Evolutionary conservation across 495 filamentous ascomycete species (phyloP).

Genomic region (Neurospora tetrasperma): DNA sequence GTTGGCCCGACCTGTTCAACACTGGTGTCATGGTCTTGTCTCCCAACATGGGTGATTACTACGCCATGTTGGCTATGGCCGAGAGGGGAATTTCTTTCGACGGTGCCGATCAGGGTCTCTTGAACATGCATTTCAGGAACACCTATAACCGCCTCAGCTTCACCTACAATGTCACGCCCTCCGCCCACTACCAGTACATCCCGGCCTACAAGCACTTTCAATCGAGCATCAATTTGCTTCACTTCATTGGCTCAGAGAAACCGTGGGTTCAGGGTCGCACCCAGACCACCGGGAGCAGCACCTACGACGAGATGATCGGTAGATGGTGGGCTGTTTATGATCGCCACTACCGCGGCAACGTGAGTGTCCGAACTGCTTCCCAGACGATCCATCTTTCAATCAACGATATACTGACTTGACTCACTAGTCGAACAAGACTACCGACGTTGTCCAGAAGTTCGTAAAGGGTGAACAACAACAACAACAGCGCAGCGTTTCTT

Average conservation of each 20-base stretch:
- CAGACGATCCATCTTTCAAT: neutral
- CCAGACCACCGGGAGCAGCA: constrained; percentile 41
- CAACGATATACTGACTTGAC: constrained; percentile 8
- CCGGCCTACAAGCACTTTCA: constrained; percentile 92
- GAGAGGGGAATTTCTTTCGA: constrained; percentile 87
- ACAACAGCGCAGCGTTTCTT: constrained; percentile 17
- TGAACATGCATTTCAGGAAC: constrained; percentile 87
- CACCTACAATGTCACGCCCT: constrained; percentile 92
- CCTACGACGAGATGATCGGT: constrained; percentile 69
- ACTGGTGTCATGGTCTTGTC: constrained; percentile 86
- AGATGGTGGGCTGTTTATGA: constrained; percentile 93
- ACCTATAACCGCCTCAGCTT: constrained; percentile 83
- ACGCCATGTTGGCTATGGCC: constrained; percentile 72
- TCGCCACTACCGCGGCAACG: constrained; percentile 57
- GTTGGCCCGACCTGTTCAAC: constrained; percentile 98
- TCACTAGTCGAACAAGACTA: constrained; percentile 2
- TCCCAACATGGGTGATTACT: constrained; percentile 81
- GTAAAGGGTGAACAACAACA: constrained; percentile 42
- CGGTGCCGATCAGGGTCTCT: constrained; percentile 88
- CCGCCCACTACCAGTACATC: constrained; percentile 87
- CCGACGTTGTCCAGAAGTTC: constrained; percentile 40
- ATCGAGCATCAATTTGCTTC: constrained; percentile 73
- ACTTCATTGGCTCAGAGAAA: constrained; percentile 88
- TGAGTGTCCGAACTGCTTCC: constrained; percentile 15
- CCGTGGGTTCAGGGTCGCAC: constrained; percentile 72